A percentile compares a stretch with the other conserved stretches of the same genome.
phyloP scores from a whole-genome alignment of 2,329 filamentous ascomycete genomes.

The Colletotrichum kahawae region DNA sequence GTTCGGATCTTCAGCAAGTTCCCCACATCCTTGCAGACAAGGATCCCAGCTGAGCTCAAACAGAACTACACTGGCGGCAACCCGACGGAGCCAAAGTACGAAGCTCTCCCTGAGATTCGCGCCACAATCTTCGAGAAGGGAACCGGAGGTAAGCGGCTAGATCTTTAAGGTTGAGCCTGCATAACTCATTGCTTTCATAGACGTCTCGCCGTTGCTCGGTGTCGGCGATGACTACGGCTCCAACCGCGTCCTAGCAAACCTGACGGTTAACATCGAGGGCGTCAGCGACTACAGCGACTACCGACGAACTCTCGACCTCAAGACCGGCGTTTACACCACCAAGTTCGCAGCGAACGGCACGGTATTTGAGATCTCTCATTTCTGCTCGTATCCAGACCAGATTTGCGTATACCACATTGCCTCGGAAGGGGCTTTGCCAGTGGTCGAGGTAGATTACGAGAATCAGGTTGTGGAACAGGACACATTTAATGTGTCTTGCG shows the following conservation, averaged over 20 bases:
- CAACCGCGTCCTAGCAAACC: constrained; percentile 51
- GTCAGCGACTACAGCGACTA: constrained; percentile 36
- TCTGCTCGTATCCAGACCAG: constrained; percentile 47
- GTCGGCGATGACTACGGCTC: constrained; percentile 46
- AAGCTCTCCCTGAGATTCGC: constrained; percentile 45
- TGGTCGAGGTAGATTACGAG: constrained; percentile 43
- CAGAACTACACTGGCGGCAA: constrained; percentile 53
- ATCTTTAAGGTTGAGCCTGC: rapidly evolving
- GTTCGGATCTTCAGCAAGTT: constrained; percentile 44
- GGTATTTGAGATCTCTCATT: constrained; percentile 29
- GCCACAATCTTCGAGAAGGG: constrained; percentile 53
- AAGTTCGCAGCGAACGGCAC: constrained; percentile 37
- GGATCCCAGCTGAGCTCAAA: neutral
- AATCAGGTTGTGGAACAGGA: constrained; percentile 40
- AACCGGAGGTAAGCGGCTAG: constrained; percentile 46
- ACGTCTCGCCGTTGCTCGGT: constrained; percentile 43
- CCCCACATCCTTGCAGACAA: rapidly evolving
- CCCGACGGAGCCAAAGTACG: constrained; percentile 36
- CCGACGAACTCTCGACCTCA: constrained; percentile 46
- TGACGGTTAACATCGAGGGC: constrained; percentile 43
- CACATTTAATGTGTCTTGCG: constrained; percentile 36
- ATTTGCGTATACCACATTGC: constrained; percentile 33
- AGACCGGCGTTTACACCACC: constrained; percentile 43
- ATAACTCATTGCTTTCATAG: constrained; percentile 6
- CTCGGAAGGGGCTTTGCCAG: constrained; percentile 36